Base-by-base conservation (phyloP, 768 basidiomycete species). In the Phanerochaete carnosa region DNA sequence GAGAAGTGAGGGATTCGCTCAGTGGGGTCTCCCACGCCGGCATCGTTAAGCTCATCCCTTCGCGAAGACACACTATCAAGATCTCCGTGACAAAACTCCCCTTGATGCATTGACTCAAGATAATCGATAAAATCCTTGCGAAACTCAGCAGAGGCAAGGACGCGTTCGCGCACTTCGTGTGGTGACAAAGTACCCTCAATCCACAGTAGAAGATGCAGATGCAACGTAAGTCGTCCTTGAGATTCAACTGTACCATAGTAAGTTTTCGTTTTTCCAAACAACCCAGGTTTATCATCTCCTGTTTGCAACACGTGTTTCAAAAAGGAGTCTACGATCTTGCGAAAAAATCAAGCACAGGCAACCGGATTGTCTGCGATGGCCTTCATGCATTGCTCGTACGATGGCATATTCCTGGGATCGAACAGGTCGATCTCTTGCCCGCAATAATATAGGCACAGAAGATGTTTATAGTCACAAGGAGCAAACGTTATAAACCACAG, bases 191-290 rank as follows among this genome's bases (percentile, higher is more conserved):
- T 15, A n/a, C 45, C 39, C 29, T 56, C 43, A 25, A 79, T 66
- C 76, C 76, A 80, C 0, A 78, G 22, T 1, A 79, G 35, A 30
- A 74, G 23, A 62, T 79, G 77, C 2, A 77, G 45, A 65, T 80
- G 79, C 2, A 80, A 52, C 0, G 75, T 75, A 0, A 76, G 57
- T 12, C 72, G 53, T 1, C 77, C 77, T 61, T 79, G 77, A 30
- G 74, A 71, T 55, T 79, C 76, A 0, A 77, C 75, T 1, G 74
- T 77, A 2, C 77, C 76, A 64, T 76, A 77, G 52, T 77, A 76
- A 0, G 66, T 72, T 16, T 51, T 39, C 2, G 72, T 71, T 0
- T 69, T 50, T 7, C 76, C 74, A 68, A 66, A 77, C 19, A 74
- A 15, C 19, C 65, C 63, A 29, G 37, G 22, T 25, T 58, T 3